Evolutionary conservation across 1,139 yeast genomes (phyloP), one percentile per base, ranked within the genome.

Genomic region (Debaryomyces subglobosus): DNA sequence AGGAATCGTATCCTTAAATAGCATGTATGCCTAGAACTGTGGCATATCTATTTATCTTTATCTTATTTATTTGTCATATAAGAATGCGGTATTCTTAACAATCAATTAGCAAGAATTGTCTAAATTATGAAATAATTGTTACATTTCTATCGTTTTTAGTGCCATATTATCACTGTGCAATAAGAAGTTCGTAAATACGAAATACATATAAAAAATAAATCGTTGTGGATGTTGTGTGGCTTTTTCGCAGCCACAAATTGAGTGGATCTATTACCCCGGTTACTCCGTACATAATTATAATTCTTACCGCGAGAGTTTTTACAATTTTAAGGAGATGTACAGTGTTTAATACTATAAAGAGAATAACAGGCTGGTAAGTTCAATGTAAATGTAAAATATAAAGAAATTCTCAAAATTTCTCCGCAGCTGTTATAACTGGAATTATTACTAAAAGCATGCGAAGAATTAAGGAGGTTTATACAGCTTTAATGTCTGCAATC

Each of bases 401-500:
- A 7, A 21, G 6, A 7, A 21, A 21, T 21, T 5, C 24, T 21
- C 8, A 21, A 2, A 21, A 21, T 21, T 4, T 5, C 24, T 21
- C 24, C 24, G 5, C 24, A 21, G 24, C 20, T 18, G 4, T 21
- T 21, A 21, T 8, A 4, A 7, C 24, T 7, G 8, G 24, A 21
- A 3, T 2, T 21, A 21, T 21, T 21, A 21, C 8, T 5, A 21
- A 8, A 21, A 7, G 4, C 5, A 21, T 21, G 24, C 6, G 24
- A 21, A 21, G 6, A 21, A 21, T 21, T 21, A 5, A 21, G 10
- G 2, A 24, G 20, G 20, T 20, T 34, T 34, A 12, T 13, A 3
- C 15, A 20, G 7, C 9, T 18, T 20, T 20, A 20, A 25, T 12
- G 12, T 18, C 32, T 58, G 52, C 55, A 18, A 18, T 18, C 20